phyloP scores from a whole-genome alignment of 805 yeast species.

The Trichomonascus vanleenenianus region DNA sequence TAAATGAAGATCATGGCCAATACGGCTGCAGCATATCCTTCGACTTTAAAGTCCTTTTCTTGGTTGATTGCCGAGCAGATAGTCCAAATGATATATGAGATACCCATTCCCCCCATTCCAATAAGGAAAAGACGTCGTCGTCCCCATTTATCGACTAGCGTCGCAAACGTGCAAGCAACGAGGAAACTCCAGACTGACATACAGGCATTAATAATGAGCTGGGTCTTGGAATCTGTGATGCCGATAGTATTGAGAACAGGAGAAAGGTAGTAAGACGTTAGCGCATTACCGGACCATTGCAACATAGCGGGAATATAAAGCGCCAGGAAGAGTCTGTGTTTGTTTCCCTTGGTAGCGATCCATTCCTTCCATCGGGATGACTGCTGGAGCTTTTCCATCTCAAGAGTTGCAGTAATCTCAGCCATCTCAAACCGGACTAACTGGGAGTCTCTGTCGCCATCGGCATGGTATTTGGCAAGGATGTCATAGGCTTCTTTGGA shows the following conservation, averaged over 20 bases:
- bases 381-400: conserved; percentile 1
- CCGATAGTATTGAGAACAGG: conserved; percentile 49
- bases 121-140: conserved; percentile 50
- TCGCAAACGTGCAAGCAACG: not conserved
- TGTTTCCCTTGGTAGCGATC: conserved; percentile 4
- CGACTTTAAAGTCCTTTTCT: not conserved
- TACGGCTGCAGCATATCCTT: conserved; percentile 1
- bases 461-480: conserved; percentile 14
- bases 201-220: conserved; percentile 11
- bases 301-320: conserved; percentile 6
- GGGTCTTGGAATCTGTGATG: conserved; percentile 29
- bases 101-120: conserved; percentile 39
- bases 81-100: conserved; percentile 30
- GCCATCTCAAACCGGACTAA: conserved; percentile 13
- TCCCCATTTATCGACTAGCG: conserved; percentile 34
- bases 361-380: conserved; percentile 6
- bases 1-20: conserved; percentile 7
- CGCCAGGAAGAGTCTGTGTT: conserved; percentile 6
- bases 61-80: conserved; percentile 6
- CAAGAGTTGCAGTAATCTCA: conserved; percentile 4
- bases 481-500: conserved; percentile 35
- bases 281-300: conserved; percentile 14
- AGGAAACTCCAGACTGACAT: conserved; percentile 4
- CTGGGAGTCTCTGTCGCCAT: conserved; percentile 8
- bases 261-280: conserved; percentile 35